A percentile compares a stretch with the other conserved stretches of the same genome.
Evolutionary conservation across 371 early-diverging fungal species (phyloP).

Genomic region (Circinella umbellata): DNA sequence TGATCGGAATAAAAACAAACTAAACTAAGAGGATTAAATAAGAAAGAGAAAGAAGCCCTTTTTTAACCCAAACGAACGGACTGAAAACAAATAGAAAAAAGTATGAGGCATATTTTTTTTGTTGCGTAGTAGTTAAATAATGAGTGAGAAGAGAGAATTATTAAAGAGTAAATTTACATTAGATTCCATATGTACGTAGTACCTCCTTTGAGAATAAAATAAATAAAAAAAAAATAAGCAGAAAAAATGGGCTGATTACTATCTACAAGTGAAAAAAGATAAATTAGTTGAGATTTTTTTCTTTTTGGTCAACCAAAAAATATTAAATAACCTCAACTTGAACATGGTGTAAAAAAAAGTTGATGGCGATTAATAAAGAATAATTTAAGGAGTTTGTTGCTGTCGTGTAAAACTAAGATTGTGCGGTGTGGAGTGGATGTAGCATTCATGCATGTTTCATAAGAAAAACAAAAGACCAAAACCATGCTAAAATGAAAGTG

Average conservation of each 20-base stretch:
- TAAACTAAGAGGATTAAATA: too few species aligned
- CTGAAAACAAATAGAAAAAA: not conserved
- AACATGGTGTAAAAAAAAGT: not conserved
- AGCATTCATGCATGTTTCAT: conserved; percentile 15
- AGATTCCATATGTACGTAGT: not conserved
- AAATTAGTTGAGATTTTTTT: not conserved
- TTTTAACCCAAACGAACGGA: conserved; percentile 6
- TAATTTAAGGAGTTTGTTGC: too few species aligned
- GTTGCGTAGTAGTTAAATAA: not conserved
- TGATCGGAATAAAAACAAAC: too few species aligned
- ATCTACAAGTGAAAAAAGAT: not conserved
- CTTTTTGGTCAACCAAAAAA: not conserved
- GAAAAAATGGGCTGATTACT: conserved; percentile 1
- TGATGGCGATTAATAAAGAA: not conserved
- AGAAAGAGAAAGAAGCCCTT: not conserved
- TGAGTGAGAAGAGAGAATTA: not conserved
- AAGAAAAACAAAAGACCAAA: not conserved
- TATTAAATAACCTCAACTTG: not conserved
- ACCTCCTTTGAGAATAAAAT: conserved; percentile 2
- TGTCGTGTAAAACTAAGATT: too few species aligned
- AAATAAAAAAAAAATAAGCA: not conserved
- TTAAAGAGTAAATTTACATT: conserved; percentile 10
- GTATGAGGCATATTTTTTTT: conserved; percentile 3
- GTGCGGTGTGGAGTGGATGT: too few species aligned
- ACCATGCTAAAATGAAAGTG: not conserved